Base-by-base conservation (phyloP, 2,329 filamentous ascomycete genomes). In the Lachnellula arida region DNA sequence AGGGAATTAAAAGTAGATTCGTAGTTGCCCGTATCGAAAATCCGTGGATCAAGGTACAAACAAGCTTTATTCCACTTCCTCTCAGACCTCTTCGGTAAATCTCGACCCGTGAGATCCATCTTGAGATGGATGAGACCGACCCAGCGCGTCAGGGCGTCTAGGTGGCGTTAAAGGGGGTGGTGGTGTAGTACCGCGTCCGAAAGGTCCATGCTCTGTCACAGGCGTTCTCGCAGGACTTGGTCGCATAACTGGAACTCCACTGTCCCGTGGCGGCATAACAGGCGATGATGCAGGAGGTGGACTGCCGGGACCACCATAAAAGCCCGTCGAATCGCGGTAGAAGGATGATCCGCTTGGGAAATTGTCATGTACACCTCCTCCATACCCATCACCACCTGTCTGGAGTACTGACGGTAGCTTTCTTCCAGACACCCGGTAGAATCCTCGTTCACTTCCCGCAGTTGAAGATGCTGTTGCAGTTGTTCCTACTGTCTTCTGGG, bases 181-280 rank as follows among this genome's bases (percentile, higher is more conserved):
- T 7, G 71, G 69, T 28, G 52, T 52, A n/a, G 43, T 42, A 28
- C 42, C 12, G 19, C 51, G 22, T 19, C 58, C 43, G 44, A 81
- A 81, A 0, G 80, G 79, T 23, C 75, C 77, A 49, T 78, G 74
- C 56, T 81, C 78, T 55, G 81, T 79, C 15, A 87, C 73, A 1
- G 85, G 81, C 3, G 81, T 84, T 53, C 84, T 79, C 17, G 80
- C 83, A 15, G 86, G 86, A n/a, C 85, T 81, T n/a, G 81, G 78
- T 59, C 84, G 77, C 67, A 85, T 78, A 34, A 85, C 74, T n/a
- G 80, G 78, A 4, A 84, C 72, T 9, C 82, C 81, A 65, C 82
- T 85, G 53, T 81, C 77, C 32, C 65, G 60, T 40, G 60, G 19
- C 32, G 48, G 23, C 49, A 37, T 47, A 28, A 81, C 80, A 8